Evolutionary conservation across 495 filamentous ascomycete genomes (phyloP), one percentile per base, ranked within the genome.

Genomic region (Parathielavia hyrcaniae): DNA sequence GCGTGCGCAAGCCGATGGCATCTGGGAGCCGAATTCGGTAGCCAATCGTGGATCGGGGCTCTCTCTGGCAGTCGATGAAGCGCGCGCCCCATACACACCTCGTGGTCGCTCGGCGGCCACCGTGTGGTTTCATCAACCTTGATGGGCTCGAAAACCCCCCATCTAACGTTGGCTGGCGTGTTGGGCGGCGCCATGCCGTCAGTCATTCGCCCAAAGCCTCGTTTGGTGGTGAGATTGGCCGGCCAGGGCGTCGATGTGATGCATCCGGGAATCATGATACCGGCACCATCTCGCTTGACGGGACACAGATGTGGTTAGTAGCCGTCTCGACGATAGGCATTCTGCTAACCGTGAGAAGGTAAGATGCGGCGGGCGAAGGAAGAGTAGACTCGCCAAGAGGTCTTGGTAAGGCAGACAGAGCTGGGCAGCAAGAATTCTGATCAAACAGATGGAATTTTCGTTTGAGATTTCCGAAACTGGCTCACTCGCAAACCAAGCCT

Each of bases 101-200:
- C 48, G 48, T 50, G 48, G 48, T 23, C 35, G 4, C 12, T 22
- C 3, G 26, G 26, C 26, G 26, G 26, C 26, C 26, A 30, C 26
- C 6, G 3, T 30, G 26, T 30, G 9, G 48, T 50, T 50, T 50
- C 48, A 50, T 50, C 48, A 50, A 50, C 26, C 26, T 30, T 6
- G 26, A 6, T 30, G 34, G 48, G 34, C 35, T 8, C n/a, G 9
- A 34, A 39, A 50, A 50, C 48, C 48, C 48, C 48, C 48, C 22
- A 50, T 8, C 7, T 39, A n/a, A n/a, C n/a, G n/a, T n/a, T n/a
- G n/a, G 26, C 13, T n/a, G 32, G 48, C 23, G 0, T n/a, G n/a
- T n/a, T n/a, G n/a, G n/a, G n/a, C 48, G 48, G 38, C 48, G 35
- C 48, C 48, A 16, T 50, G 16, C 34, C 48, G n/a, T 43, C 40